phyloP scores from a whole-genome alignment of 2,329 filamentous ascomycete genomes.

The Neonectria faginata region DNA sequence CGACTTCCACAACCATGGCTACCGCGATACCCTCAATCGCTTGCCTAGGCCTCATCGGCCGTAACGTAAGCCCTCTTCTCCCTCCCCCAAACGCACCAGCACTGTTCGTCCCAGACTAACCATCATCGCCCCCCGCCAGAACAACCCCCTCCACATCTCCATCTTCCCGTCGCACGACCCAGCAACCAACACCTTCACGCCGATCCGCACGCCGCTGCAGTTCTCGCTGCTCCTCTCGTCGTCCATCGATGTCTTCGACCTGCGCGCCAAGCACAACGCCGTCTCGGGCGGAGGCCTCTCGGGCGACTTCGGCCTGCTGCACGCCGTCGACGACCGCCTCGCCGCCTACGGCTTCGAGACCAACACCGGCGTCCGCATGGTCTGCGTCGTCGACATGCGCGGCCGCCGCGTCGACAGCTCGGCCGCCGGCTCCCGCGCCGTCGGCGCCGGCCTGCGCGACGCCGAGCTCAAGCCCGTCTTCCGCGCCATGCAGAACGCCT shows the following conservation, averaged over 20 bases:
- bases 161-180: constrained; percentile 83
- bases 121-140: constrained; percentile 67
- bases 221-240: constrained; percentile 92
- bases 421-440: constrained; percentile 39
- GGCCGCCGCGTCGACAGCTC: constrained; percentile 66
- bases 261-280: constrained; percentile 79
- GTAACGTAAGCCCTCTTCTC: constrained; percentile 72
- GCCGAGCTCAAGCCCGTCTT: constrained; percentile 93
- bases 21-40: constrained; percentile 82
- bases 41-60: constrained; percentile 93
- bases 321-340: constrained; percentile 92
- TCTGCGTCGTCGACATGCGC: constrained; percentile 91
- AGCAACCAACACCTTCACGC: constrained; percentile 62
- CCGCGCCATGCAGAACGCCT: constrained; percentile 90
- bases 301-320: constrained; percentile 90
- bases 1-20: constrained; percentile 59
- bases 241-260: constrained; percentile 93
- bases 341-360: constrained; percentile 97
- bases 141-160: constrained; percentile 94
- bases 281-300: constrained; percentile 64
- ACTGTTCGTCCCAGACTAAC: constrained; percentile 1
- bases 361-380: constrained; percentile 92
- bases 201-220: constrained; percentile 80
- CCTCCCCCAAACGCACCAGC: background rate
- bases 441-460: constrained; percentile 78